phyloP scores from a whole-genome alignment of 495 filamentous ascomycete genomes.

The Neurospora tetraspora region DNA sequence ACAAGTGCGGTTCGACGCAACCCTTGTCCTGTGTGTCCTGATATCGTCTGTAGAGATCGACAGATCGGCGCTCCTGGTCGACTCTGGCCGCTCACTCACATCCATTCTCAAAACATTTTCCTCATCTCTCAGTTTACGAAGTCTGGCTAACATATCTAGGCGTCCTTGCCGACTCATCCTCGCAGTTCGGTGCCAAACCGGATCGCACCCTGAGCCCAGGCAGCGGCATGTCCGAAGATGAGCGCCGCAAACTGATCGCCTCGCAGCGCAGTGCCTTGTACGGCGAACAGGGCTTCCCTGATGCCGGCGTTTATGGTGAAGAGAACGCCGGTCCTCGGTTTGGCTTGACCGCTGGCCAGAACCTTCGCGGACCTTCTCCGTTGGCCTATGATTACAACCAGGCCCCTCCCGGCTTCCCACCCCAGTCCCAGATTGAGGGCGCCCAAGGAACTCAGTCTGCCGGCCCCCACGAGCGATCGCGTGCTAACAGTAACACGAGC shows the following conservation, averaged over 20 bases:
- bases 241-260: conserved; percentile 89
- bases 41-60: conserved; percentile 21
- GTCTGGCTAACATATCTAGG: conserved; percentile 46
- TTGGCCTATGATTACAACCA: conserved; percentile 40
- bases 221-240: conserved; percentile 74
- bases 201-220: conserved; percentile 89
- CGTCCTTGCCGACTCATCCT: conserved; percentile 63
- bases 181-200: conserved; percentile 59
- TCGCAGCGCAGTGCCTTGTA: conserved; percentile 91
- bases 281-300: conserved; percentile 59
- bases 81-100: not conserved
- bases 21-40: conserved; percentile 27
- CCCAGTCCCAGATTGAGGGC: conserved; percentile 40
- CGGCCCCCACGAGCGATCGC: conserved; percentile 53
- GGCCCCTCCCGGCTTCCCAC: conserved; percentile 29
- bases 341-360: conserved; percentile 38
- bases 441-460: conserved; percentile 32
- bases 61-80: conserved; percentile 3
- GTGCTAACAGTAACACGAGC: conserved; percentile 80
- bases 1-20: conserved; percentile 32
- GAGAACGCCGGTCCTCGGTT: conserved; percentile 48
- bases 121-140: conserved; percentile 6
- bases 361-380: conserved; percentile 47
- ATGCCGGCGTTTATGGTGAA: conserved; percentile 49
- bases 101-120: not conserved